Conservation (phyloP, 768 basidiomycete genomes). For the Solioccasus polychromus region DNA sequence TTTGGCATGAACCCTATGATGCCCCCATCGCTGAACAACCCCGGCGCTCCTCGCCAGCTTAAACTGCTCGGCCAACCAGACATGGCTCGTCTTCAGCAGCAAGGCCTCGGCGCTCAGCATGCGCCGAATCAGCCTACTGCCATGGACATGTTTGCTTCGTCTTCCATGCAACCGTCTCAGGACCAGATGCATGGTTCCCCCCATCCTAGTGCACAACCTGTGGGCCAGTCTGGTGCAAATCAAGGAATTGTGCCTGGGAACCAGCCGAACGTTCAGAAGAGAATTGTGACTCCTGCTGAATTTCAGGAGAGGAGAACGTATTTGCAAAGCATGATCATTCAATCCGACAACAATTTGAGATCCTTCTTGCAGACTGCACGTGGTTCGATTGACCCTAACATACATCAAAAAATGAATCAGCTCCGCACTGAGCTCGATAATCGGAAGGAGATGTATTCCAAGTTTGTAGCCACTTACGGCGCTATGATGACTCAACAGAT, state of each 20-base stretch:
- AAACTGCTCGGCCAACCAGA: constrained; percentile 46
- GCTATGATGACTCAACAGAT: constrained; percentile 25
- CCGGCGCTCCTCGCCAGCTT: constrained; percentile 34
- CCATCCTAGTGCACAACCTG: constrained; percentile 29
- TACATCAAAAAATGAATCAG: constrained; percentile 15
- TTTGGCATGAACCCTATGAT: constrained; percentile 37
- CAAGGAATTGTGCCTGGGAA: constrained; percentile 23
- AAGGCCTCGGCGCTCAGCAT: constrained; percentile 30
- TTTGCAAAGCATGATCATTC: constrained; percentile 8
- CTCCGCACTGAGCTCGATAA: constrained; percentile 20
- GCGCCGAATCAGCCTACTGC: constrained; percentile 38
- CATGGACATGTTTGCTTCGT: constrained; percentile 47
- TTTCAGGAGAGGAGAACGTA: constrained; percentile 21
- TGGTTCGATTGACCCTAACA: constrained; percentile 18
- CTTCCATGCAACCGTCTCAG: constrained; percentile 38
- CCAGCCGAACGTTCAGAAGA: constrained; percentile 25
- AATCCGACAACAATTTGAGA: constrained; percentile 13
- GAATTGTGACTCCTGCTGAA: constrained; percentile 18
- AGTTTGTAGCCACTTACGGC: constrained; percentile 33
- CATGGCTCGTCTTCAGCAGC: constrained; percentile 35
- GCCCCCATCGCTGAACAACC: constrained; percentile 32
- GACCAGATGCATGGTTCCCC: constrained; percentile 52
- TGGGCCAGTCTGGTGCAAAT: constrained; percentile 17
- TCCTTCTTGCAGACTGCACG: constrained; percentile 8
- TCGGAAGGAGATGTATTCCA: constrained; percentile 40